Conservation (phyloP, 371 early-diverging fungal species). For the Blakeslea trispora region DNA sequence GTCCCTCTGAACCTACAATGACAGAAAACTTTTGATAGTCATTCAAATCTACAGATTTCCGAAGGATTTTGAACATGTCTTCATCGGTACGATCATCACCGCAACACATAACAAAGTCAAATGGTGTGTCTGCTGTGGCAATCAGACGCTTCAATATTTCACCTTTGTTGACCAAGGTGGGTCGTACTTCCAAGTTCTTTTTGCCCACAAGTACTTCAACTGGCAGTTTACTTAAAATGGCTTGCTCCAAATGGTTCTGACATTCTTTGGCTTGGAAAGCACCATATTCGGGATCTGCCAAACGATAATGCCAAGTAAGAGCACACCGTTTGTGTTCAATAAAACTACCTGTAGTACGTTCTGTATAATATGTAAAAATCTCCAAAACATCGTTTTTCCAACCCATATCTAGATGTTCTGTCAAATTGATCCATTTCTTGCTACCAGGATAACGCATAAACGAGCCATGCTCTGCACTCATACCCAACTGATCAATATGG, state of each 20-base stretch:
- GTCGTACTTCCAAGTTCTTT: conserved; percentile 94
- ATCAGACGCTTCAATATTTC: conserved; percentile 90
- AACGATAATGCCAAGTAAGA: conserved; percentile 90
- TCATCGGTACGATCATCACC: conserved; percentile 96
- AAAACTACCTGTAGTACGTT: conserved; percentile 84
- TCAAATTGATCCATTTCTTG: conserved; percentile 76
- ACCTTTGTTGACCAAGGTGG: conserved; percentile 82
- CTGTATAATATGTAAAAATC: conserved; percentile 88
- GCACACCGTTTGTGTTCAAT: conserved; percentile 85
- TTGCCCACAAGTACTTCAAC: conserved; percentile 95
- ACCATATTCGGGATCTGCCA: conserved; percentile 87
- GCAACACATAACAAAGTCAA: conserved; percentile 88
- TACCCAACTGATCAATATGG: conserved; percentile 72
- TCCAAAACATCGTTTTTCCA: conserved; percentile 88
- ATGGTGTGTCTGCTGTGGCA: conserved; percentile 47
- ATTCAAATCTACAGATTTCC: conserved; percentile 34
- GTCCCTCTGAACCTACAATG: conserved; percentile 75
- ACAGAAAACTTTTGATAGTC: conserved; percentile 58
- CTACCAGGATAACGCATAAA: conserved; percentile 62
- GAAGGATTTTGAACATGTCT: conserved; percentile 84
- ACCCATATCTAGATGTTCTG: conserved; percentile 77
- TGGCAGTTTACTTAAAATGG: conserved; percentile 86
- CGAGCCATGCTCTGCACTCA: conserved; percentile 78
- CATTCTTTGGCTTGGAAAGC: conserved; percentile 89
- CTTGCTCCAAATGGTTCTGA: conserved; percentile 87